Base-by-base conservation (phyloP, 2,329 filamentous ascomycete species). In the Alternaria alternata region DNA sequence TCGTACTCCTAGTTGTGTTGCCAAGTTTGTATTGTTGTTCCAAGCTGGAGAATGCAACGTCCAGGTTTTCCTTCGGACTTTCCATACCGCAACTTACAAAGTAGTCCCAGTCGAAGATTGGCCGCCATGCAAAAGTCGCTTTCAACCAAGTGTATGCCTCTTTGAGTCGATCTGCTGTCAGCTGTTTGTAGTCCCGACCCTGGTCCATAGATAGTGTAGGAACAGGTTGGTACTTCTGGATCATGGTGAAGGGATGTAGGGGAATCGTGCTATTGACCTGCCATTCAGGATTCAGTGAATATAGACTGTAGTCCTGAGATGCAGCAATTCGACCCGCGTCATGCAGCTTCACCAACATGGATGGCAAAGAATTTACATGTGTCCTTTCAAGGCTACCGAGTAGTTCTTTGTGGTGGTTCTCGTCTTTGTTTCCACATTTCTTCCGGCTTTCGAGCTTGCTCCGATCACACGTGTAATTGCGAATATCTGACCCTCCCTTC, bases 41-140 rank as follows among this genome's bases (percentile, higher is more conserved):
- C 14, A 26, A 36, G 20, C 8, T 48, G 12, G 28, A 44, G 32
- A 42, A 26, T 18, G 20, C 38, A 55, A 39, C 14, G 6, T 28
- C 28, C 7, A 44, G 11, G 16, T 43, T 24, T n/a, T 9, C 24
- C 9, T 42, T n/a, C 5, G 11, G 7, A 36, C 34, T 20, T 12
- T n/a, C n/a, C 9, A 24, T 18, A n/a, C 48, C 47, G 4, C 36
- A 26, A 16, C 22, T 47, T 61, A 72, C 64, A 44, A 71, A 67
- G 56, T 56, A 64, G 41, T 73, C 70, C 71, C 70, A 75, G 49
- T 75, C 71, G 56, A 73, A 73, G 7, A 72, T 52, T 8, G 72
- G 71, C 9, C 63, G 61, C 72, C 72, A 74, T 1, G 54, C 44
- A 48, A 75, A 69, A 0, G 49, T 63, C 16, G 51, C n/a, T 12